Evolutionary conservation across 495 filamentous ascomycete genomes (phyloP).

Genomic region (Aspergillus carlsbadensis): DNA sequence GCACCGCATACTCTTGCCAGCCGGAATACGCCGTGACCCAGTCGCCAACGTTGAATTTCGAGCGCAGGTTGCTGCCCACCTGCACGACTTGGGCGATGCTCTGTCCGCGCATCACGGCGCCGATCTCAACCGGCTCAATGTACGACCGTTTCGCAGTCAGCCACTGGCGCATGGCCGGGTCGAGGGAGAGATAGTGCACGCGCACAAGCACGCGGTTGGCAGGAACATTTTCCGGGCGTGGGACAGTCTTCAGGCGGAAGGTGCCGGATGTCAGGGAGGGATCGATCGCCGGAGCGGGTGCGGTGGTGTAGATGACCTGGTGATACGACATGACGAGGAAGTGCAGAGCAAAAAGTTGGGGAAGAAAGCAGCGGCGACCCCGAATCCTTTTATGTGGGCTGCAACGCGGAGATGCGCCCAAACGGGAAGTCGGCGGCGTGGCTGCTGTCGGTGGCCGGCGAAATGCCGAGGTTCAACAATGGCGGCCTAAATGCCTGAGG

Average conservation of each 20-base stretch:
- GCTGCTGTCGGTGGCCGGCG: too few species aligned
- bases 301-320: not conserved
- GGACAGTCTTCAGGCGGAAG: not conserved
- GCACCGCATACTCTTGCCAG: conserved; percentile 63
- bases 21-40: conserved; percentile 50
- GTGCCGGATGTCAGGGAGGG: conserved; percentile 4
- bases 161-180: conserved; percentile 82
- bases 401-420: too few species aligned
- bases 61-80: conserved; percentile 35
- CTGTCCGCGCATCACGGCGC: conserved; percentile 65
- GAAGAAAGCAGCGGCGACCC: not conserved
- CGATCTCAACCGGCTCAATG: conserved; percentile 62
- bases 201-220: conserved; percentile 65
- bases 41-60: conserved; percentile 51
- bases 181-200: conserved; percentile 68
- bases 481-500: too few species aligned
- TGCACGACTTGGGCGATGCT: conserved; percentile 54
- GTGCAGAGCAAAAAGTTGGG: not conserved
- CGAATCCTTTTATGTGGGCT: too few species aligned
- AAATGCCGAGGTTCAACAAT: not conserved
- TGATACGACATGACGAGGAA: not conserved
- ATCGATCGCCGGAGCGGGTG: not conserved
- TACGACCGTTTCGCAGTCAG: conserved; percentile 66
- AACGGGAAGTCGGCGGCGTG: too few species aligned
- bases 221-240: conserved; percentile 46